Evolutionary conservation across 495 filamentous ascomycete species (phyloP).

Genomic region (Beverwykella pulmonaria): DNA sequence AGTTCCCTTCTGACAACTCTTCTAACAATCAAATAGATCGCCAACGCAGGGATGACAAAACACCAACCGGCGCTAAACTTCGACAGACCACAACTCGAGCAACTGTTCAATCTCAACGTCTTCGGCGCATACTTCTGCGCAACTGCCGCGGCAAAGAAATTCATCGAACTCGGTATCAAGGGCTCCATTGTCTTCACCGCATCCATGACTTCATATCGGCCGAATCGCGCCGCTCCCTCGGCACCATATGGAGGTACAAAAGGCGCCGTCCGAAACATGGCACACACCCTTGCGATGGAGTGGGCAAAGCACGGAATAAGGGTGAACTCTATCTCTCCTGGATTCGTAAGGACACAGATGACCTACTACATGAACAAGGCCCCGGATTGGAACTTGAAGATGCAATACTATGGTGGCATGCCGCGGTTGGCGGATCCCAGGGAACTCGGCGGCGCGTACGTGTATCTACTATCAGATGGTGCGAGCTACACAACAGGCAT

Average conservation of each 20-base stretch:
- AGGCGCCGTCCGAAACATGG: slow-evolving; percentile 44
- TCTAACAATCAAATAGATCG: slow-evolving; percentile 20
- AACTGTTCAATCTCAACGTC: slow-evolving; percentile 52
- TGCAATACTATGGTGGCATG: slow-evolving; percentile 56
- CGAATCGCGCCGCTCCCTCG: slow-evolving; percentile 46
- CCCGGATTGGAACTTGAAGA: slow-evolving; percentile 56
- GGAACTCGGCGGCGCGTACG: slow-evolving; percentile 83
- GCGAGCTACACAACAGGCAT: slow-evolving; percentile 79
- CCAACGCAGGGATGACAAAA: slow-evolving; percentile 55
- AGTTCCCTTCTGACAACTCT: background rate
- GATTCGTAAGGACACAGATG: slow-evolving; percentile 83
- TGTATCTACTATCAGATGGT: slow-evolving; percentile 82
- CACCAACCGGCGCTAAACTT: slow-evolving; percentile 53
- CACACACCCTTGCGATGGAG: slow-evolving; percentile 54
- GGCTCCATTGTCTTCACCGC: slow-evolving; percentile 53
- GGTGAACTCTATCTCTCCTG: slow-evolving; percentile 81
- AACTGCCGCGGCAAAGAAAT: slow-evolving; percentile 46
- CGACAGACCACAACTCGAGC: slow-evolving; percentile 46
- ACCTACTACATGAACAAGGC: slow-evolving; percentile 64
- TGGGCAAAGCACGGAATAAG: slow-evolving; percentile 58
- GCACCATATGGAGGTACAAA: slow-evolving; percentile 45
- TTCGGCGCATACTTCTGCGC: slow-evolving; percentile 52
- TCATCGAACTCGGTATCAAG: slow-evolving; percentile 51
- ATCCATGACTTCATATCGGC: slow-evolving; percentile 54
- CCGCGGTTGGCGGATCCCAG: slow-evolving; percentile 71